A percentile compares a stretch with the other conserved stretches of the same genome.
Conservation (phyloP, 257 asterid species). For the Lantana camara region DNA sequence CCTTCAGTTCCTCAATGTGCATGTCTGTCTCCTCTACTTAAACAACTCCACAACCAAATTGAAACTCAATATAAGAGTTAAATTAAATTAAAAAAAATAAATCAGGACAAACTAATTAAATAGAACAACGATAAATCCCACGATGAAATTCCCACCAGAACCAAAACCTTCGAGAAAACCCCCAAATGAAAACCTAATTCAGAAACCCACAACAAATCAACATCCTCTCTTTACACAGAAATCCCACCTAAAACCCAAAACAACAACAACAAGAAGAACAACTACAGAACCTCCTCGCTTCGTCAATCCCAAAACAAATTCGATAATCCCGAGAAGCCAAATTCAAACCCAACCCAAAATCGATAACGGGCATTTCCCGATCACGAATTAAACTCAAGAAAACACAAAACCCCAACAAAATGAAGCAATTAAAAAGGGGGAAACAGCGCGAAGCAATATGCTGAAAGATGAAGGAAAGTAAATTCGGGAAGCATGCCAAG, state of each 20-base stretch:
- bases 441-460: constrained; percentile 27
- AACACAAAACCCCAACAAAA: neutral
- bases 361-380: constrained; percentile 40
- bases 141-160: constrained; percentile 4
- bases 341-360: constrained; percentile 25
- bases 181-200: constrained; percentile 31
- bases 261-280: constrained; percentile 20
- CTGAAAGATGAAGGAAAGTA: constrained; percentile 34
- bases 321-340: constrained; percentile 37
- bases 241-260: constrained; percentile 12
- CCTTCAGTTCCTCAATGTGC: constrained; percentile 78
- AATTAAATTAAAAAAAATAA: neutral
- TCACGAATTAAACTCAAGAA: constrained; percentile 27
- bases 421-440: neutral
- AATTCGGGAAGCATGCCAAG: constrained; percentile 34
- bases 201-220: neutral
- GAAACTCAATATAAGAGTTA: constrained; percentile 7
- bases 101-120: constrained; percentile 18
- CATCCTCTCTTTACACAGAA: constrained; percentile 26
- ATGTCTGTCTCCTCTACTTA: constrained; percentile 35
- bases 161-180: constrained; percentile 4
- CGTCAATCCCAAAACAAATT: constrained; percentile 24
- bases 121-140: constrained; percentile 11
- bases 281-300: constrained; percentile 23
- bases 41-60: constrained; percentile 19